These are phyloP conservation scores for Cucurbita maxima DNA, from an alignment of 306 rosid species.

Conservation along the genomic window DNA sequence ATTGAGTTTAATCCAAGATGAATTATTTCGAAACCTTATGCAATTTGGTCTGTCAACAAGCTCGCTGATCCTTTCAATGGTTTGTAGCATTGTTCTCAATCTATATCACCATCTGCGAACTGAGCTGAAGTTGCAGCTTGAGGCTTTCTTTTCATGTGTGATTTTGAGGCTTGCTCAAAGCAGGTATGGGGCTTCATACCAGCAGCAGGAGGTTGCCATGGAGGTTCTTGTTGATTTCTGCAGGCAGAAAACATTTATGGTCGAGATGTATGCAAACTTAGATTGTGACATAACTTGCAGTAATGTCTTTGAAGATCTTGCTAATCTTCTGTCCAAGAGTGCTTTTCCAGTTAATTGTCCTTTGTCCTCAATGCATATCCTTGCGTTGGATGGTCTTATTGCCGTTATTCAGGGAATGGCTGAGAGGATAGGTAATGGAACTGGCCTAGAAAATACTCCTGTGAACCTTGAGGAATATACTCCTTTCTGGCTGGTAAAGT, in stretches of 20 bases:
- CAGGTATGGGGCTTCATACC: slow-evolving; percentile 81
- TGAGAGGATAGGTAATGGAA: slow-evolving; percentile 70
- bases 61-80: slow-evolving; percentile 79
- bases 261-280: slow-evolving; percentile 87
- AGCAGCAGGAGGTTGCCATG: slow-evolving; percentile 92
- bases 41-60: slow-evolving; percentile 45
- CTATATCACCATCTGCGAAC: slow-evolving; percentile 68
- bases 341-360: slow-evolving; percentile 83
- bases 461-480: slow-evolving; percentile 73
- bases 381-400: slow-evolving; percentile 87
- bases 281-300: slow-evolving; percentile 93
- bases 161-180: slow-evolving; percentile 81
- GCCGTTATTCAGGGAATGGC: slow-evolving; percentile 99
- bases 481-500: slow-evolving; percentile 96
- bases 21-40: slow-evolving; percentile 25
- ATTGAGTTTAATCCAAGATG: slow-evolving; percentile 34
- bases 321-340: slow-evolving; percentile 81
- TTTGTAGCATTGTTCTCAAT: slow-evolving; percentile 71
- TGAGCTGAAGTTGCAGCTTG: slow-evolving; percentile 79
- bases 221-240: slow-evolving; percentile 90
- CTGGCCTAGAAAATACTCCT: slow-evolving; percentile 42
- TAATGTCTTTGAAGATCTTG: slow-evolving; percentile 86
- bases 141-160: slow-evolving; percentile 87
- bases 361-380: slow-evolving; percentile 77
- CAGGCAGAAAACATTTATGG: slow-evolving; percentile 87